Evolutionary conservation across 163 green algal species (phyloP).

Genomic region (Prototheca cutis): DNA sequence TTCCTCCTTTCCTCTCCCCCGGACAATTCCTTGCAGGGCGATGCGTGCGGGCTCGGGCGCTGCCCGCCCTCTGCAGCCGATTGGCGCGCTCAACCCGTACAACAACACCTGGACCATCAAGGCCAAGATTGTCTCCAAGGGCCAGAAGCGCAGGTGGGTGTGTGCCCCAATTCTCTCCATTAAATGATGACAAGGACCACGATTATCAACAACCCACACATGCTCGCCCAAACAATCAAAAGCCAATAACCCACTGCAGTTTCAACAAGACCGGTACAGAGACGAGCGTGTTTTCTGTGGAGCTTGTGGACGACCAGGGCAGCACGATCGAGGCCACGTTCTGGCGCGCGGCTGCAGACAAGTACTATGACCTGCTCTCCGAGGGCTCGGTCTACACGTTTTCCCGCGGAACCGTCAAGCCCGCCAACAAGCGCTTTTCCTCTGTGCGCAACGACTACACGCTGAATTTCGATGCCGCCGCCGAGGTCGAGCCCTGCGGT

Average conservation of each 20-base stretch:
- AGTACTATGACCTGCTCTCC: slow-evolving; percentile 47
- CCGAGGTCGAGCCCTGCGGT: slow-evolving; percentile 14
- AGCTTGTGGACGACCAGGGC: slow-evolving; percentile 76
- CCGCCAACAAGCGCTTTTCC: slow-evolving; percentile 75
- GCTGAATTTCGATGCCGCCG: slow-evolving; percentile 39
- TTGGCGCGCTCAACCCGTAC: slow-evolving; percentile 72
- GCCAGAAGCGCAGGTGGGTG: slow-evolving; percentile 31
- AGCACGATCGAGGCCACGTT: slow-evolving; percentile 74
- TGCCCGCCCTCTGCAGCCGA: slow-evolving; percentile 35
- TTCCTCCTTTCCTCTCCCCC: background rate
- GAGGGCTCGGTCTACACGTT: slow-evolving; percentile 77
- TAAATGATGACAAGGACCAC: too few species aligned
- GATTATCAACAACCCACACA: too few species aligned
- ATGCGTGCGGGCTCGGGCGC: background rate
- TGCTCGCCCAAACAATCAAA: too few species aligned
- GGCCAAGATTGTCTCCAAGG: slow-evolving; percentile 58
- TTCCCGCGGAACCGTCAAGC: slow-evolving; percentile 53
- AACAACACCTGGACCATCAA: slow-evolving; percentile 69
- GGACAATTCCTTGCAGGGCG: too few species aligned
- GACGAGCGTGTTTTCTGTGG: slow-evolving; percentile 47
- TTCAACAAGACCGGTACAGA: slow-evolving; percentile 30
- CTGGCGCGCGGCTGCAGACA: slow-evolving; percentile 66
- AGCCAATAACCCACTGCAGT: too few species aligned
- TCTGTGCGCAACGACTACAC: slow-evolving; percentile 76
- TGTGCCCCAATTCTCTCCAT: too few species aligned